These are phyloP conservation scores for Geotrichum histeridarum DNA, from an alignment of 1,139 yeast species.

Conservation along the genomic window DNA sequence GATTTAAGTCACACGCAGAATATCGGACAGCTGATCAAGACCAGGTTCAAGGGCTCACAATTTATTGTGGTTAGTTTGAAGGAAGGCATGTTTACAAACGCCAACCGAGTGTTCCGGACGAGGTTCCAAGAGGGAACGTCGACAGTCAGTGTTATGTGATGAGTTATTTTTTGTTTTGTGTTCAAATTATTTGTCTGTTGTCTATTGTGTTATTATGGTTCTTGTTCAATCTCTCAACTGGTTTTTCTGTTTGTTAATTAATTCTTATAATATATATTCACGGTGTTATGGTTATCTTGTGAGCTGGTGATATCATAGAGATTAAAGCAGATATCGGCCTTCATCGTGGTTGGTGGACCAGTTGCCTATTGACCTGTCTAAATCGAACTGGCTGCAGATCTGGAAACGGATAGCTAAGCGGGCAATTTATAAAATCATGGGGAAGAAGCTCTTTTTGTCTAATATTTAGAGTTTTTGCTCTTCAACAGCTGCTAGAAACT, in stretches of 20 bases:
- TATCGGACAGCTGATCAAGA: conserved; percentile 92
- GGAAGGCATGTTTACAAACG: conserved; percentile 97
- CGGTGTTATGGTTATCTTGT: background rate
- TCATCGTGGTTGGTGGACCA: no score
- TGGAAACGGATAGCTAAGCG: no score
- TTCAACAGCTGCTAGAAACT: no score
- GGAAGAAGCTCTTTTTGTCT: no score
- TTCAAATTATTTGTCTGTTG: background rate
- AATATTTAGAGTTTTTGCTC: no score
- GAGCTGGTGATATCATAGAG: background rate
- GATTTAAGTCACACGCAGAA: conserved; percentile 96
- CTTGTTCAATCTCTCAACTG: background rate
- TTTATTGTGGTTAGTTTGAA: conserved; percentile 93
- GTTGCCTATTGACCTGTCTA: no score
- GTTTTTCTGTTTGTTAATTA: background rate
- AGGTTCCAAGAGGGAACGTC: conserved; percentile 96
- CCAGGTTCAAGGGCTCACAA: conserved; percentile 91
- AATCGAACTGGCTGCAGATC: no score
- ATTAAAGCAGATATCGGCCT: no score
- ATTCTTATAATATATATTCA: background rate
- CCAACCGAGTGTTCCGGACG: conserved; percentile 88
- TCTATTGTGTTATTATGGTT: background rate
- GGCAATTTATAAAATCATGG: no score
- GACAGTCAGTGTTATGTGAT: conserved; percentile 49
- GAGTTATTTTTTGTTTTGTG: background rate